These are phyloP conservation scores for Platismatia glauca DNA, from an alignment of 495 filamentous ascomycete species.

Conservation along the genomic window DNA sequence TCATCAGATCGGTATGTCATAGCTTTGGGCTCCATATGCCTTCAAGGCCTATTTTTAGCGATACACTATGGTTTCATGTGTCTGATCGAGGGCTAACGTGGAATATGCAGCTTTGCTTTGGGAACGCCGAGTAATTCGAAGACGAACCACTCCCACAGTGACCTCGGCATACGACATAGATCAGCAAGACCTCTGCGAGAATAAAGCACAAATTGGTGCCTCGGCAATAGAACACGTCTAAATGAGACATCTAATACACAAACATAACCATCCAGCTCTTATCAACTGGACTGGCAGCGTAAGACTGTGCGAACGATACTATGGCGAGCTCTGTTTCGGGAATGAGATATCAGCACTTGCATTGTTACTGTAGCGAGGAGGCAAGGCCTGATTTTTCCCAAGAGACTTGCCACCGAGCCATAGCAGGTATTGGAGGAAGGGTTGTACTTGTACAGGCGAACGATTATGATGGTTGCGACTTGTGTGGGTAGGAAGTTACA, in stretches of 20 bases:
- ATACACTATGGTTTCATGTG: neutral
- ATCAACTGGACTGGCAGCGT: too few species aligned
- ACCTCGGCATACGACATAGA: neutral
- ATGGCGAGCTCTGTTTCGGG: neutral
- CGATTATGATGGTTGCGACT: neutral
- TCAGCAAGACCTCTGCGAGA: neutral
- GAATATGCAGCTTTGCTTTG: neutral
- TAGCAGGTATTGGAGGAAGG: neutral
- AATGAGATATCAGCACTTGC: neutral
- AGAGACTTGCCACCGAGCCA: neutral
- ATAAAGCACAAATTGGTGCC: neutral
- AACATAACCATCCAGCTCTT: too few species aligned
- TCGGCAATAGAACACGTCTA: neutral
- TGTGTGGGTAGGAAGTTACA: too few species aligned
- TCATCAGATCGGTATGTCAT: neutral
- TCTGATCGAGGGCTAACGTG: neutral
- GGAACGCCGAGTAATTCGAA: neutral
- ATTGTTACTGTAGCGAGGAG: neutral
- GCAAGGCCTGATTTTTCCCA: neutral
- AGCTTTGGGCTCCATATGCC: neutral
- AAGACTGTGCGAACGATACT: neutral
- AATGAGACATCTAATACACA: neutral
- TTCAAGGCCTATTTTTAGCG: neutral
- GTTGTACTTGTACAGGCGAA: neutral
- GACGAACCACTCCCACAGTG: neutral